phyloP scores from a whole-genome alignment of 2,329 filamentous ascomycete species.

The Thelonectria discophora region DNA sequence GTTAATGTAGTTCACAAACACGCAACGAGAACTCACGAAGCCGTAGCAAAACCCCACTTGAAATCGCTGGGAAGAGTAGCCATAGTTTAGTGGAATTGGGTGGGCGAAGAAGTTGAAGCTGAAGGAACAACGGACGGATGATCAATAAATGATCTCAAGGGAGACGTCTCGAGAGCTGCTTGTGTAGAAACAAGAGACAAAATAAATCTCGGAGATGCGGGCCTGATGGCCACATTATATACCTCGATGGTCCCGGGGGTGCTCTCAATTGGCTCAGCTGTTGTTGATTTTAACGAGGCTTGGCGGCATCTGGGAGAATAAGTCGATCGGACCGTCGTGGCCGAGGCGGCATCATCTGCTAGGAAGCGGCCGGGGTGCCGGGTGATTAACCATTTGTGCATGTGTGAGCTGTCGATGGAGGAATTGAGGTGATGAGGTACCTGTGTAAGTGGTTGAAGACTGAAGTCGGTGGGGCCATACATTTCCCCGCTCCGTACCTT shows the following conservation, averaged over 20 bases:
- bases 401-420: conserved; percentile 1
- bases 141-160: background rate
- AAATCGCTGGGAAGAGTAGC: conserved; percentile 75
- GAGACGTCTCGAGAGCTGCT: background rate
- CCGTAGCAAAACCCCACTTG: conserved; percentile 82
- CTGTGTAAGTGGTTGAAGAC: conserved; percentile 24
- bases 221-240: conserved; percentile 40
- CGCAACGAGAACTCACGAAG: conserved; percentile 61
- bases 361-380: conserved; percentile 27
- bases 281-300: conserved; percentile 28
- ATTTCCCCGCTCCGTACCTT: conserved; percentile 30
- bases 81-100: conserved; percentile 19
- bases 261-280: conserved; percentile 27
- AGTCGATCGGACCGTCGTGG: conserved; percentile 60
- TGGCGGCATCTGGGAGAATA: conserved; percentile 24
- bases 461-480: conserved; percentile 10
- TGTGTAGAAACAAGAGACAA: conserved; percentile 9
- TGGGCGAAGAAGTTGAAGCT: background rate
- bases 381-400: conserved; percentile 16
- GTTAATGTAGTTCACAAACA: conserved; percentile 32
- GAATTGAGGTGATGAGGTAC: conserved; percentile 19
- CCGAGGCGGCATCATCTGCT: conserved; percentile 52
- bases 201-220: conserved; percentile 25
- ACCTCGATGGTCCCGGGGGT: conserved; percentile 28
- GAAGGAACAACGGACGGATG: conserved; percentile 1